phyloP scores from a whole-genome alignment of 2,329 filamentous ascomycete species.

The Chaetomiaceae sp. region DNA sequence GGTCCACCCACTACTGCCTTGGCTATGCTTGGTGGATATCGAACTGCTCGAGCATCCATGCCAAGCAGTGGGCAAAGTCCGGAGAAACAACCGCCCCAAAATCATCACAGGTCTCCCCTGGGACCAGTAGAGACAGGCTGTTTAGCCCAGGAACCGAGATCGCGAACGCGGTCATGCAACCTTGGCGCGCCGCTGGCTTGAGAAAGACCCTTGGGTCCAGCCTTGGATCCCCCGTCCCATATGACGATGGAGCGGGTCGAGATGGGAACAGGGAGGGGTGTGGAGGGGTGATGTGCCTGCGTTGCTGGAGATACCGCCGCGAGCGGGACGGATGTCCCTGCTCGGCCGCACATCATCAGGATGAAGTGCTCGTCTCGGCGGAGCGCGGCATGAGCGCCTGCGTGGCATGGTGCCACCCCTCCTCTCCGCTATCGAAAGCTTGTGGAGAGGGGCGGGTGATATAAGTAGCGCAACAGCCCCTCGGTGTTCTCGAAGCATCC shows the following conservation, averaged over 20 bases:
- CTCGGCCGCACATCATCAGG: conserved; percentile 23
- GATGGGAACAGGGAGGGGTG: conserved; percentile 2
- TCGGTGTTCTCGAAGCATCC: conserved; percentile 9
- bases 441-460: conserved; percentile 14
- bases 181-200: conserved; percentile 12
- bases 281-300: conserved; percentile 14
- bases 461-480: conserved; percentile 23
- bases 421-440: conserved; percentile 9
- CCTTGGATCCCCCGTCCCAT: conserved; percentile 11
- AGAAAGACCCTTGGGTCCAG: conserved; percentile 13
- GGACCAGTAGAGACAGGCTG: conserved; percentile 9
- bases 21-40: conserved; percentile 14
- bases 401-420: conserved; percentile 12
- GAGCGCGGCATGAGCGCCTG: conserved; percentile 15
- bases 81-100: conserved; percentile 14
- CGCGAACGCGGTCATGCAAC: conserved; percentile 13
- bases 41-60: conserved; percentile 22
- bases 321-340: conserved; percentile 26
- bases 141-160: conserved; percentile 16
- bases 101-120: conserved; percentile 15
- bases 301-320: conserved; percentile 19
- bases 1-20: conserved; percentile 19
- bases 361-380: conserved; percentile 22
- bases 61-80: conserved; percentile 18
- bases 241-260: conserved; percentile 26